These are phyloP conservation scores for Globisporangium heterothallicum DNA, from an alignment of 352 stramenopile species.

Conservation along the genomic window DNA sequence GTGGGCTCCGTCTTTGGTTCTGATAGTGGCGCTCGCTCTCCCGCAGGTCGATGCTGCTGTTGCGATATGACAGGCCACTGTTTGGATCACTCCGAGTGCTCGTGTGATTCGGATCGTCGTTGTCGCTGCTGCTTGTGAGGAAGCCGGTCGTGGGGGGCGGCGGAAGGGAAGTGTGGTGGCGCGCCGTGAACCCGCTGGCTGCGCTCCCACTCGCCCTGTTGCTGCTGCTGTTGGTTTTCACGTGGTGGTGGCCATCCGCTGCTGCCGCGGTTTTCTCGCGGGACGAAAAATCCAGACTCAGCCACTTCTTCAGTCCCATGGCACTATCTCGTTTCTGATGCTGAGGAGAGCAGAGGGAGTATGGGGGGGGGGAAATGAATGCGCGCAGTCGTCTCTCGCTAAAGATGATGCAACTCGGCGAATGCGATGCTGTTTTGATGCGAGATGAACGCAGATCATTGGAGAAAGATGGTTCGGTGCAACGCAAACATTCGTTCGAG, in stretches of 20 bases:
- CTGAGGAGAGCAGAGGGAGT: too few relatives aligned
- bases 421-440: too few relatives aligned
- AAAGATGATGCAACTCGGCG: too few relatives aligned
- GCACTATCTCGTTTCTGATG: too few relatives aligned
- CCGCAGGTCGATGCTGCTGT: slow-evolving; percentile 8
- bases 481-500: too few relatives aligned
- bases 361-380: too few relatives aligned
- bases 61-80: slow-evolving; percentile 4
- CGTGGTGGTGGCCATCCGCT: neutral
- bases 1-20: neutral
- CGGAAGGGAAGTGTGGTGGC: neutral
- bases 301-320: slow-evolving; percentile 14
- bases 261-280: neutral
- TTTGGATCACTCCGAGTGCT: neutral
- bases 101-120: too few relatives aligned
- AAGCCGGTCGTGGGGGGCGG: too few relatives aligned
- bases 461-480: too few relatives aligned
- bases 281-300: slow-evolving; percentile 10
- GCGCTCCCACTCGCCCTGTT: neutral
- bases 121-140: too few relatives aligned
- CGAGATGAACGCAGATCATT: too few relatives aligned
- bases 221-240: neutral
- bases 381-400: too few relatives aligned
- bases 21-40: neutral
- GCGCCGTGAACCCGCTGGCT: neutral